Conservation (phyloP, 163 green algal species). For the Scenedesmus sp. region DNA sequence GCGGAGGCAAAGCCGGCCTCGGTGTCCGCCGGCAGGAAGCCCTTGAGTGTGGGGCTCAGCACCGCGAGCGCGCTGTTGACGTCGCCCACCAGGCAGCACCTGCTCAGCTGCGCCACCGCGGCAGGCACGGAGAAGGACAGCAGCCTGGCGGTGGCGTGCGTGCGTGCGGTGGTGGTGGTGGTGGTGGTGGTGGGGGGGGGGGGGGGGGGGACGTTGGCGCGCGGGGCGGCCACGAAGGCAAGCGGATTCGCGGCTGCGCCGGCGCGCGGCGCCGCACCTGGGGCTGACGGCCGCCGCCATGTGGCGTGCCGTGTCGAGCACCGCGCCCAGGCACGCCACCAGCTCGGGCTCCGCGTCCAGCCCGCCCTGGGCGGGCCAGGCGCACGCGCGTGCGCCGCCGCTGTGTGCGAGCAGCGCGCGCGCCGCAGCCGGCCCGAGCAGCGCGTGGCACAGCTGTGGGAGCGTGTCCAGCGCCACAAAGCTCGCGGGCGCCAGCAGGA, state of each 20-base stretch:
- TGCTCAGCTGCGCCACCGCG: conserved; percentile 6
- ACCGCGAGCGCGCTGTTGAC: background rate
- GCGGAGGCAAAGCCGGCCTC: conserved; percentile 2
- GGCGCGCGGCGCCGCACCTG: too few species aligned
- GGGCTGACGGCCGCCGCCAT: conserved; percentile 27
- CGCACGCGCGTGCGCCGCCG: too few species aligned
- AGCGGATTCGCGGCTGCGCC: too few species aligned
- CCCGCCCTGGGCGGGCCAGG: too few species aligned
- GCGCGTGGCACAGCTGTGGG: conserved; percentile 10
- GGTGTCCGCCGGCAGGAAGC: conserved; percentile 13
- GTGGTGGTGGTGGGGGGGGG: too few species aligned
- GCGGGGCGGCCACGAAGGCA: too few species aligned
- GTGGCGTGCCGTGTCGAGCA: background rate
- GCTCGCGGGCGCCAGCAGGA: conserved; percentile 14
- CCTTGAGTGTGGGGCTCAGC: conserved; percentile 22
- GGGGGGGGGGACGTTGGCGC: too few species aligned
- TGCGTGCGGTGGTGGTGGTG: too few species aligned
- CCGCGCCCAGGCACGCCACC: background rate
- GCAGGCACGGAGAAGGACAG: conserved; percentile 22
- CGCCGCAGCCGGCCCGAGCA: conserved; percentile 7
- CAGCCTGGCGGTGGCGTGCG: too few species aligned
- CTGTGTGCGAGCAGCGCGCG: background rate
- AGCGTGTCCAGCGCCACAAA: conserved; percentile 20
- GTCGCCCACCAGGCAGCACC: conserved; percentile 25
- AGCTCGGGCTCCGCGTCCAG: background rate